Percentiles rank a stretch among this genome's conserved stretches.
These are phyloP conservation scores for Dillenia suffruticosa DNA, from an alignment of 164 flowering plant species.

Conservation along the genomic window DNA sequence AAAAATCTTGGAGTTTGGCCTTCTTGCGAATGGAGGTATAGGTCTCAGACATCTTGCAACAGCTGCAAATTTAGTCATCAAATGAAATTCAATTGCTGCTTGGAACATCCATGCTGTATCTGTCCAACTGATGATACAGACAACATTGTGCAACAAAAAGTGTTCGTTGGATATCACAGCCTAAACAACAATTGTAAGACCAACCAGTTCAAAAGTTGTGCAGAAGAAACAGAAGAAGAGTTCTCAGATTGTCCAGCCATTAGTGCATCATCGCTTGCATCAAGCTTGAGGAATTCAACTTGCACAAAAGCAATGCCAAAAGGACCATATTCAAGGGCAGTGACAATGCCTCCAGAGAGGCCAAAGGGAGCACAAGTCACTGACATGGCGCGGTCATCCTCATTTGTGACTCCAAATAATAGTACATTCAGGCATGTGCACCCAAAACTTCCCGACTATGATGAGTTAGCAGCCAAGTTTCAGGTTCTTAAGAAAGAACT, in stretches of 20 bases:
- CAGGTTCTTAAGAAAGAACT: slow-evolving; percentile 49
- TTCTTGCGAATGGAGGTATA: no score
- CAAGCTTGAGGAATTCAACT: slow-evolving; percentile 10
- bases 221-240: slow-evolving; percentile 2
- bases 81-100: not conserved
- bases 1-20: no score
- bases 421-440: slow-evolving; percentile 49
- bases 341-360: slow-evolving; percentile 58
- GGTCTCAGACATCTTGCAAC: not conserved
- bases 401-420: slow-evolving; percentile 22
- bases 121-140: no score
- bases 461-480: slow-evolving; percentile 63
- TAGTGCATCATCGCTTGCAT: slow-evolving; percentile 11
- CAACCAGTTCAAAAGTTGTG: not conserved
- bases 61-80: not conserved
- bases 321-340: slow-evolving; percentile 42
- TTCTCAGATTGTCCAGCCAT: slow-evolving; percentile 5
- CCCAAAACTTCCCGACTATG: slow-evolving; percentile 84
- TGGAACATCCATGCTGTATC: no score
- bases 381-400: slow-evolving; percentile 25
- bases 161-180: no score
- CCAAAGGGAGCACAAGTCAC: slow-evolving; percentile 13
- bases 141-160: not conserved
- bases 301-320: not conserved
- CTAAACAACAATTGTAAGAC: no score